These are phyloP conservation scores for Acidiella bohemica DNA, from an alignment of 495 filamentous ascomycete species.

Conservation along the genomic window DNA sequence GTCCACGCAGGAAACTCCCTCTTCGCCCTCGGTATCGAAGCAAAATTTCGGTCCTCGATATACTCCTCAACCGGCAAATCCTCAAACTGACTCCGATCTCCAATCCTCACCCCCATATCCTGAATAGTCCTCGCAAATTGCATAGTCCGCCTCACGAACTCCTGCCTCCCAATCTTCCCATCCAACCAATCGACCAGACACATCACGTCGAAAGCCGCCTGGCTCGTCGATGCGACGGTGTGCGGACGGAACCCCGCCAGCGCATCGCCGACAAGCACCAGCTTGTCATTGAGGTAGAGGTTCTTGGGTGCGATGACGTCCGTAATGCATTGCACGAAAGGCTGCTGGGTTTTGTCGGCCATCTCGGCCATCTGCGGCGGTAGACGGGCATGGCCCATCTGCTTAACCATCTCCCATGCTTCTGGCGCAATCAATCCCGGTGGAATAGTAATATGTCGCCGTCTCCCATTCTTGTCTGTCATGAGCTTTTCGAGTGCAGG, in stretches of 20 bases:
- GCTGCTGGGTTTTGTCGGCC: constrained; percentile 33
- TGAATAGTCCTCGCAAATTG: constrained; percentile 36
- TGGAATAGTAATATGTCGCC: constrained; percentile 37
- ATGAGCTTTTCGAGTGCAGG: constrained; percentile 37
- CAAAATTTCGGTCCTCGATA: constrained; percentile 15
- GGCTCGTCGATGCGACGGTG: constrained; percentile 30
- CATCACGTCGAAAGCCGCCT: constrained; percentile 22
- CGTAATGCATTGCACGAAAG: constrained; percentile 44
- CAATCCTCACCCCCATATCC: constrained; percentile 35
- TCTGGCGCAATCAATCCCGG: constrained; percentile 33
- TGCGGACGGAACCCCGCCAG: constrained; percentile 44
- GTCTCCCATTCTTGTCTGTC: constrained; percentile 37
- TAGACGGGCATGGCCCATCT: constrained; percentile 30
- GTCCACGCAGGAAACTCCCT: constrained; percentile 16
- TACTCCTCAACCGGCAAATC: constrained; percentile 24
- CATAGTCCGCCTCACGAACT: constrained; percentile 35
- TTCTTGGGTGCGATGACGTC: constrained; percentile 36
- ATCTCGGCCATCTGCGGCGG: constrained; percentile 42
- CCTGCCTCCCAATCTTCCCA: constrained; percentile 27
- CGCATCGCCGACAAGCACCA: constrained; percentile 44
- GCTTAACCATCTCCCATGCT: constrained; percentile 35
- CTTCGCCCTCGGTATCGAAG: constrained; percentile 10
- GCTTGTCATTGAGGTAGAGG: constrained; percentile 36
- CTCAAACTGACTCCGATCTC: constrained; percentile 35
- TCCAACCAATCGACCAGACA: constrained; percentile 17